Conservation (phyloP, 257 asterid genomes). For the Agastache rugosa region DNA sequence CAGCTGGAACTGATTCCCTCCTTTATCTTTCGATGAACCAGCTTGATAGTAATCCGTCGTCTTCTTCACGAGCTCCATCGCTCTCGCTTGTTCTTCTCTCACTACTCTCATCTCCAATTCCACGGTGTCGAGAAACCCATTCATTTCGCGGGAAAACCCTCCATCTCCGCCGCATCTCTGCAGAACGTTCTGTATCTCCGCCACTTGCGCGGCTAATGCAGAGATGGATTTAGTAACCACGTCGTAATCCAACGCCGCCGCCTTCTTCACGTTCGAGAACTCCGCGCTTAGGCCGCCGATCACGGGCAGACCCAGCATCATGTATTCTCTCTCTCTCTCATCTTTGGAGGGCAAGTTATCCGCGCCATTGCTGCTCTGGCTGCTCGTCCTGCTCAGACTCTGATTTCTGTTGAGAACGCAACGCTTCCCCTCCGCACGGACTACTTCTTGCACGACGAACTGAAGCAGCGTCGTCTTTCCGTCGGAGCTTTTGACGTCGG, state of each 20-base stretch:
- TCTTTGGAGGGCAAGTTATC: conserved; percentile 44
- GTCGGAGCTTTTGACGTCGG: conserved; percentile 88
- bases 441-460: conserved; percentile 89
- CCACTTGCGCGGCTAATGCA: conserved; percentile 47
- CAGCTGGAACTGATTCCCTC: conserved; percentile 59
- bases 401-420: conserved; percentile 57
- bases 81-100: conserved; percentile 64
- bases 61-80: conserved; percentile 76
- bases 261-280: conserved; percentile 71
- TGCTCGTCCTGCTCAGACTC: conserved; percentile 54
- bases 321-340: conserved; percentile 74
- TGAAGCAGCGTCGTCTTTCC: conserved; percentile 87
- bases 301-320: conserved; percentile 82
- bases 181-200: conserved; percentile 46
- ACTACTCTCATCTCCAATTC: conserved; percentile 57
- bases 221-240: conserved; percentile 50
- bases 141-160: conserved; percentile 63
- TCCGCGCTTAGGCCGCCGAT: conserved; percentile 83
- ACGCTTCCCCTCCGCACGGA: conserved; percentile 92
- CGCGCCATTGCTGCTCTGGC: conserved; percentile 42
- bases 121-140: conserved; percentile 58
- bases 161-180: conserved; percentile 43
- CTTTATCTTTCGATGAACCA: conserved; percentile 66
- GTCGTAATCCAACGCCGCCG: conserved; percentile 67
- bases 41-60: conserved; percentile 82